These are phyloP conservation scores for Leishmania tarentolae DNA, from an alignment of 208 protist genomes.

Conservation along the genomic window DNA sequence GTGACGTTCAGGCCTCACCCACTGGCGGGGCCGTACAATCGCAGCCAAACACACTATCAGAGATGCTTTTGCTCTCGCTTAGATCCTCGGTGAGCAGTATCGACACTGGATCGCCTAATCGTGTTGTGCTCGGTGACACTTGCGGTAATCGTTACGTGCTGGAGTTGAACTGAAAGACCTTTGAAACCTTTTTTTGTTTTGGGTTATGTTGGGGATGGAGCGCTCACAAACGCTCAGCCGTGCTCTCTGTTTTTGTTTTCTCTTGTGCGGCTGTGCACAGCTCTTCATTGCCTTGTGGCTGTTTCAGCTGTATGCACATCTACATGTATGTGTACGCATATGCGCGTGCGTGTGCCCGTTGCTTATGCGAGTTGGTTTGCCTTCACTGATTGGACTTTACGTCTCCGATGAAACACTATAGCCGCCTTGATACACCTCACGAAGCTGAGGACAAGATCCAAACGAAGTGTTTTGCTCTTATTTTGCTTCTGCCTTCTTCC, in stretches of 20 bases:
- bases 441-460: too few relatives aligned
- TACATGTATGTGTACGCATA: too few relatives aligned
- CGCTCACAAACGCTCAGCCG: neutral
- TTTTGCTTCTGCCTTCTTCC: too few relatives aligned
- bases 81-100: constrained; percentile 16
- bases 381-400: too few relatives aligned
- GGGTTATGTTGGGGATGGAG: neutral
- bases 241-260: neutral
- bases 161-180: neutral
- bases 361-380: too few relatives aligned
- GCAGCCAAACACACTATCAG: neutral
- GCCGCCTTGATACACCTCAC: too few relatives aligned
- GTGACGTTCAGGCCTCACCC: neutral
- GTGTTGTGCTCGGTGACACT: constrained; percentile 29
- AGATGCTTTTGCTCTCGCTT: constrained; percentile 14
- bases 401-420: too few relatives aligned
- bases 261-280: neutral
- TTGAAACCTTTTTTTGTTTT: neutral
- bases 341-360: too few relatives aligned
- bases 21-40: neutral
- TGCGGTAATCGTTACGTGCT: constrained; percentile 33
- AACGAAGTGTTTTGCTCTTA: too few relatives aligned
- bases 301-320: neutral
- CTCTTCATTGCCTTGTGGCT: neutral
- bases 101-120: neutral